These are phyloP conservation scores for Teratosphaeria pseudoeucalypti DNA, from an alignment of 2,329 filamentous ascomycete genomes.

Conservation along the genomic window DNA sequence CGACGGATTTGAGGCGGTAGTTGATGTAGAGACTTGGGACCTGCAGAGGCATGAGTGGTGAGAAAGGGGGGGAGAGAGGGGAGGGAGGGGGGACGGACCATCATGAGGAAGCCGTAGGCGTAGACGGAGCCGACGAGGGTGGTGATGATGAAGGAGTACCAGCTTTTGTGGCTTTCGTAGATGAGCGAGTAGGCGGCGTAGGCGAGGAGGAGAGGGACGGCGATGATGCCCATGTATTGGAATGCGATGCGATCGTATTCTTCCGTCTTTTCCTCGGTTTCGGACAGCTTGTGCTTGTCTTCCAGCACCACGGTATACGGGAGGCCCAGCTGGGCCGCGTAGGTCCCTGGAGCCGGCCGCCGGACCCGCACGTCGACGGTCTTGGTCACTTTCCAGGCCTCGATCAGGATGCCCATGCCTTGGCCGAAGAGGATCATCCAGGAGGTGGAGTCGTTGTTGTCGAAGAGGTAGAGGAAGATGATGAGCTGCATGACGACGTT, in stretches of 20 bases:
- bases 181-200: constrained; percentile 86
- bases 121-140: constrained; percentile 94
- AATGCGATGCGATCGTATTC: constrained; percentile 98
- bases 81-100: constrained; percentile 41
- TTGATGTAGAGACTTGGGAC: constrained; percentile 94
- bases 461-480: constrained; percentile 92
- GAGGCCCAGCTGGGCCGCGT: constrained; percentile 24
- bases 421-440: constrained; percentile 98
- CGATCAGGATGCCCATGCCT: constrained; percentile 68
- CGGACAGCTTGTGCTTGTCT: constrained; percentile 91
- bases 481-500: constrained; percentile 96
- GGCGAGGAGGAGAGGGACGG: constrained; percentile 76
- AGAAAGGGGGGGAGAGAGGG: neutral
- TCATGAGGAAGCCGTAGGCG: constrained; percentile 97
- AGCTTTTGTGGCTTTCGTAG: constrained; percentile 93
- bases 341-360: constrained; percentile 54
- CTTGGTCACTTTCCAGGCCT: constrained; percentile 94
- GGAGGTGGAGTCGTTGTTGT: constrained; percentile 94
- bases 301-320: constrained; percentile 80
- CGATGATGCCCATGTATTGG: constrained; percentile 88
- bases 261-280: constrained; percentile 95
- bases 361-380: constrained; percentile 80
- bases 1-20: constrained; percentile 82
- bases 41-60: constrained; percentile 7
- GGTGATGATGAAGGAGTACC: constrained; percentile 81